Base-by-base conservation (phyloP, 169 alveolate species). In the Babesia bovis region DNA sequence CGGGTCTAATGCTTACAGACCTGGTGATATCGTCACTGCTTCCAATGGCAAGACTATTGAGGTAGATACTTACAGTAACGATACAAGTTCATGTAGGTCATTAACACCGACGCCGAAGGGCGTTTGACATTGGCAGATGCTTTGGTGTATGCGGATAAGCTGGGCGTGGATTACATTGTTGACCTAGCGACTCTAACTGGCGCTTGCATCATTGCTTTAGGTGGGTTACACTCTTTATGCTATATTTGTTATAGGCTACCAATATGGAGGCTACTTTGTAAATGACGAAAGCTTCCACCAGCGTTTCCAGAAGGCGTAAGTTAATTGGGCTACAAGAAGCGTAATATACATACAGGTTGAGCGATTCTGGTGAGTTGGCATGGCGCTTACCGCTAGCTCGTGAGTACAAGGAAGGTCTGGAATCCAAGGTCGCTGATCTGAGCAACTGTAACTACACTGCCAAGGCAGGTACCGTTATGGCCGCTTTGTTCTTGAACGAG, bases 101-200 rank as follows among this genome's bases (percentile, higher is more conserved):
- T 94, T 17, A 95, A 97, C 82, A 97, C 99, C 30, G 99, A 97
- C 86, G 99, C 99, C 19, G 99, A 97, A 82, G 99, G 99, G 9
- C 85, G 99, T 59, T 91, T 96, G 9, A 91, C 97, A 17, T 82
- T 97, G 51, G 98, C 98, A n/a, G 99, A 97, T 57, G 97, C 99
- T 5, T 85, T 97, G 63, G 91, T 95, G 44, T 95, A 94, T 82
- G 97, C 97, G 12, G 94, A 92, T 60, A 89, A 93, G 30, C 63
- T 89, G 38, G 76, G 86, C 10, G 96, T 96, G 2, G 95, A 92
- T 52, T 73, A 83, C 44, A 84, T 97, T 45, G 74, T 97, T 26
- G 99, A 96, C 52, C 66, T 92, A 32, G 98, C 99, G 38, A 97
- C 99, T 33, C 91, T 97, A 41, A 97, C 99, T 26, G 99, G 99